A percentile compares a stretch with the other conserved stretches of the same genome.
Evolutionary conservation across 140 eudicot genomes (phyloP).

Genomic region (Flaveria floridana): DNA sequence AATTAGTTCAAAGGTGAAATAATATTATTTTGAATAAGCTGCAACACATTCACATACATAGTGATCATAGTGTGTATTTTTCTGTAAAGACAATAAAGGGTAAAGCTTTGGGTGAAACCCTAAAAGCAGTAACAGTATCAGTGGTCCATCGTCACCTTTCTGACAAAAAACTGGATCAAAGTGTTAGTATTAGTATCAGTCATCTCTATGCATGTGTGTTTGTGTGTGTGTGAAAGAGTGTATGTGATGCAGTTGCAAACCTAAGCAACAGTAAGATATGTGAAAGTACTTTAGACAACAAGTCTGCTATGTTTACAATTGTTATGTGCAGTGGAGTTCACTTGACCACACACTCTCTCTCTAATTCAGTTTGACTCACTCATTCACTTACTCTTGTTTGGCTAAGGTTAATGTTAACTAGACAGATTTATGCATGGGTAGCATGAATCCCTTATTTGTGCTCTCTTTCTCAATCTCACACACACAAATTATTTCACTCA

Average conservation of each 20-base stretch:
- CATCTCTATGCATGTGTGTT: constrained; percentile 16
- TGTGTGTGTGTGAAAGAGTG: constrained; percentile 9
- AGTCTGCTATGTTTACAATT: constrained; percentile 34
- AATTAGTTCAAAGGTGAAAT: constrained; percentile 32
- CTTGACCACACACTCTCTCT: constrained; percentile 27
- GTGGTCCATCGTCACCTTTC: constrained; percentile 48
- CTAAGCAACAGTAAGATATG: constrained; percentile 45
- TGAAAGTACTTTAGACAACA: constrained; percentile 24
- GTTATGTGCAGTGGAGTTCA: constrained; percentile 43
- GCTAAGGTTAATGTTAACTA: constrained; percentile 21
- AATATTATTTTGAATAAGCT: neutral
- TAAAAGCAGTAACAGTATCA: constrained; percentile 40
- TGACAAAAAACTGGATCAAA: constrained; percentile 50
- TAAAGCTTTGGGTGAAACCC: constrained; percentile 47
- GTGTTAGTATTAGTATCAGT: constrained; percentile 50
- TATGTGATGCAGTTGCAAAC: constrained; percentile 31
- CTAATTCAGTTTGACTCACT: constrained; percentile 27
- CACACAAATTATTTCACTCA: constrained; percentile 17
- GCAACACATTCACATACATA: constrained; percentile 12
- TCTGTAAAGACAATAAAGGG: constrained; percentile 24
- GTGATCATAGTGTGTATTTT: constrained; percentile 4
- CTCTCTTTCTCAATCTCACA: constrained; percentile 22
- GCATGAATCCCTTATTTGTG: neutral
- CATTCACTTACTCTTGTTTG: constrained; percentile 6
- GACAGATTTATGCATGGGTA: too few relatives aligned